A percentile compares a stretch with the other conserved stretches of the same genome.
These are phyloP conservation scores for Mortierella sp. DNA, from an alignment of 371 early-diverging fungal genomes.

Conservation along the genomic window DNA sequence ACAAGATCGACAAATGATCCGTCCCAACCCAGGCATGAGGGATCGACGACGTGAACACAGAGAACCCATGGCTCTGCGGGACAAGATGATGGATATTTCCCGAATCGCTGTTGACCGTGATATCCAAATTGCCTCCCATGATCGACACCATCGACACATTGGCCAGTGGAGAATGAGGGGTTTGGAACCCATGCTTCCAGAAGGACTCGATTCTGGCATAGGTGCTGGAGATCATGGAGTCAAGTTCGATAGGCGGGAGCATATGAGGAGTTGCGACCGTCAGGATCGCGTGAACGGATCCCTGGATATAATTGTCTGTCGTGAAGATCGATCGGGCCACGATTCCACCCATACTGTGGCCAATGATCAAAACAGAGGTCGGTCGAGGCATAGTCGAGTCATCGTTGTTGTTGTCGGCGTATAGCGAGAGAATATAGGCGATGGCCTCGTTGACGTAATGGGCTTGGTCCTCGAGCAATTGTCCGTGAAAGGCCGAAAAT, in stretches of 20 bases:
- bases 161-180: constrained; percentile 24
- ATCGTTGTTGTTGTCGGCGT: constrained; percentile 40
- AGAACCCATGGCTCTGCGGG: constrained; percentile 79
- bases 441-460: constrained; percentile 89
- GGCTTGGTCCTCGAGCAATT: constrained; percentile 87
- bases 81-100: constrained; percentile 81
- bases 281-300: constrained; percentile 85
- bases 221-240: constrained; percentile 75
- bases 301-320: constrained; percentile 75
- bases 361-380: constrained; percentile 86
- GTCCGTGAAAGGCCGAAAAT: constrained; percentile 88
- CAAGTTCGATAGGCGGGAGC: constrained; percentile 86
- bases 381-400: constrained; percentile 58
- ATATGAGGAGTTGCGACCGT: constrained; percentile 94
- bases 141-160: constrained; percentile 85
- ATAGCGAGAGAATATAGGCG: constrained; percentile 82
- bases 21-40: constrained; percentile 90
- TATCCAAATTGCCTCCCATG: constrained; percentile 92
- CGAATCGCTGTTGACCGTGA: constrained; percentile 84
- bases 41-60: constrained; percentile 84
- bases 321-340: constrained; percentile 88
- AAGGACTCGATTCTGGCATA: constrained; percentile 78
- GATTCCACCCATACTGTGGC: constrained; percentile 98
- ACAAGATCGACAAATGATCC: constrained; percentile 91
- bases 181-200: constrained; percentile 65